Base-by-base conservation (phyloP, 495 filamentous ascomycete genomes). In the Endocarpon pusillum region DNA sequence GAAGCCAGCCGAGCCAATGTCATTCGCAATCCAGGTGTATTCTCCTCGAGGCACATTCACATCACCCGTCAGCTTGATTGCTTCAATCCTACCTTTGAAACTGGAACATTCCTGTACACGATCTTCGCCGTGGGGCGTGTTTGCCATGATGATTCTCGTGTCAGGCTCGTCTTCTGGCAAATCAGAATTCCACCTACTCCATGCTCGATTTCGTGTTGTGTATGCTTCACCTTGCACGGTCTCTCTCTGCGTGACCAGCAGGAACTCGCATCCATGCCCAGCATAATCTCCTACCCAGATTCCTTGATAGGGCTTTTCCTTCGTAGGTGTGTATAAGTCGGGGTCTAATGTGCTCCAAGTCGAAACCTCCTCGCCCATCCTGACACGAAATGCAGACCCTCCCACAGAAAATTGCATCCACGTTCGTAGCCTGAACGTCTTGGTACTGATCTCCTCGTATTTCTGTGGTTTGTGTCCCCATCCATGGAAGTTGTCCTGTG, bases 231-330 rank as follows among this genome's bases (percentile, higher is more conserved):
- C 42, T 2, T 37, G 36, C 19, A 40, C 36, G 5, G 37, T 15
- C 10, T 35, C 14, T 21, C 45, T 35, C 51, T 96, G 87, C 36
- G 78, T 51, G 22, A 96, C 61, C 3, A 86, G 59, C 7, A 94
- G 47, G 40, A 92, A 91, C 49, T 96, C 86, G 52, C 81, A 91
- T 2, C 85, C 83, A 46, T 96, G 85, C 0, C 67, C 72, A 9
- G 72, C 74, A 46, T 91, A 94, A 46, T 94, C 84, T 3, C 87
- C 87, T 7, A 87, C 78, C 81, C 81, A 96, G 16, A 96, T 78
- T 0, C 87, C 87, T 40, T 80, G 74, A 46, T 69, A 92, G 1
- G 83, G 86, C 48, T 83, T 82, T 25, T 72, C 59, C n/a, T 52
- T 49, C 0, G 83, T 86, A 0, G 85, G 82, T 0, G 73, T 84